Evolutionary conservation across 192 early-diverging fungal genomes (phyloP), one percentile per base, ranked within the genome.

Genomic region (Lobosporangium transversale): DNA sequence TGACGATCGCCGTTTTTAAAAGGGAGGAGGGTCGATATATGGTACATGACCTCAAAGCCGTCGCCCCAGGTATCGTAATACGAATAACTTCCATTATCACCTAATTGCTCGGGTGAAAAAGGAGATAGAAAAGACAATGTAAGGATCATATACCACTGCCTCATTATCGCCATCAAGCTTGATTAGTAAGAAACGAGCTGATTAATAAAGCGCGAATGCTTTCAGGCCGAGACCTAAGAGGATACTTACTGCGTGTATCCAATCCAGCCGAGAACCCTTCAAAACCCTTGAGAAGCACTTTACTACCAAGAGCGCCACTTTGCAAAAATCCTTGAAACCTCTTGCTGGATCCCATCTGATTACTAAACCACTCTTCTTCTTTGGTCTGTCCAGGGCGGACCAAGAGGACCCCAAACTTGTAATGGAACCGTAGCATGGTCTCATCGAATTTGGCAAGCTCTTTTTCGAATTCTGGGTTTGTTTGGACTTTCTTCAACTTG

Each of bases 331-430:
- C 67, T 33, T 90, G 82, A 69, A 76, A 76, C 12, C 86, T 86
- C 21, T 70, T 55, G 12, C 81, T 80, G 0, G 91, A 78, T 66
- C 82, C 83, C 54, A 83, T 69, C 47, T 84, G 63, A 71, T 94
- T 94, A 26, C 79, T 69, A 60, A 94, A 89, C 92, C 91, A 91
- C 59, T 94, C 90, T 52, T 90, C 89, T 75, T 94, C 93, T 33
- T 80, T 89, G 23, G 83, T 83, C 68, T 94, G 93, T 9, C 87
- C 86, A n/a, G 85, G 76, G 35, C 62, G 84, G 7, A 92, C 80
- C 63, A 89, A 84, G 21, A 88, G 83, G 4, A 94, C 89, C n/a
- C 93, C 93, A 85, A 94, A 89, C 62, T 94, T 94, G 79, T 93
- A 94, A 33, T 84, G 82, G 30, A 85, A 63, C 64, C 91, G 86